phyloP scores from a whole-genome alignment of 2,329 filamentous ascomycete species.

The Fragosphaeria purpurea region DNA sequence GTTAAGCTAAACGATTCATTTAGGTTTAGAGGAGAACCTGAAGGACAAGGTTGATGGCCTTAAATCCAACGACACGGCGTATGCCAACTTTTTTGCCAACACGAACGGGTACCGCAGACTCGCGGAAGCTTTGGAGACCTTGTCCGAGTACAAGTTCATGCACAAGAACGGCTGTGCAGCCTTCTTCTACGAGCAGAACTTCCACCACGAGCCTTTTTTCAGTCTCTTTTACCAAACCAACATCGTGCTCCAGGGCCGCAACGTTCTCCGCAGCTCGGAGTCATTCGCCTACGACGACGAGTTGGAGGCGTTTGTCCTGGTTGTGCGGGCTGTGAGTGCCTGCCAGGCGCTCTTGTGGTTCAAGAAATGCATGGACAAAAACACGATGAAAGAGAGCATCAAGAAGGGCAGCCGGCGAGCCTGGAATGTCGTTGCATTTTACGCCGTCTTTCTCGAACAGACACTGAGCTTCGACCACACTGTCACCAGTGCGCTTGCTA shows the following conservation, averaged over 20 bases:
- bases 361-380: conserved; percentile 6
- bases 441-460: conserved; percentile 6
- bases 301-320: not conserved
- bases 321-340: conserved; percentile 1
- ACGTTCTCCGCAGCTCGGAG: not conserved
- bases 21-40: not conserved
- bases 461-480: not conserved
- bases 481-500: not conserved
- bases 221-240: conserved; percentile 2
- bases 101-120: no score
- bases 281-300: not conserved
- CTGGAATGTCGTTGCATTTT: not conserved
- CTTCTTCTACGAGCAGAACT: not conserved
- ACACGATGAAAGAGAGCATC: not conserved
- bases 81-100: not conserved
- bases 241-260: conserved; percentile 3
- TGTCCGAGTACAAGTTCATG: conserved; percentile 1
- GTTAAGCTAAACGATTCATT: no score
- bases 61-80: no score
- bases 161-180: not conserved
- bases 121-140: not conserved
- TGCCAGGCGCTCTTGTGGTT: not conserved
- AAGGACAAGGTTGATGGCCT: not conserved
- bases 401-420: not conserved
- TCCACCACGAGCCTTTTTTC: not conserved